A percentile compares a stretch with the other conserved stretches of the same genome.
phyloP scores from a whole-genome alignment of 371 early-diverging fungal species.

The Nematocida homosporus region DNA sequence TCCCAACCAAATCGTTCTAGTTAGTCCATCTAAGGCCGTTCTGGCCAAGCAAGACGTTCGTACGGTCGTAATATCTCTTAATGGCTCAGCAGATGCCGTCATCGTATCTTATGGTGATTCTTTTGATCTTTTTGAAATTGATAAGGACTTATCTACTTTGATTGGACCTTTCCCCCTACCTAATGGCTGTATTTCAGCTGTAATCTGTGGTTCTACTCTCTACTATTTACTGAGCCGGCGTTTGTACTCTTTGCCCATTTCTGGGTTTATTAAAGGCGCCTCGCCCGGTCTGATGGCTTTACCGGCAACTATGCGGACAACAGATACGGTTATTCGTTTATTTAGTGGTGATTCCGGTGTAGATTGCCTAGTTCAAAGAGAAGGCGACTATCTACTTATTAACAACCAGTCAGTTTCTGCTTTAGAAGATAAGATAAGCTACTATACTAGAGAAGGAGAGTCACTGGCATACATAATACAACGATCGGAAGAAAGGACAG shows the following conservation, averaged over 20 bases:
- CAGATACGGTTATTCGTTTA: not conserved
- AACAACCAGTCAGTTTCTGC: not conserved
- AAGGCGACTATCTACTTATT: not conserved
- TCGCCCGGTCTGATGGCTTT: not conserved
- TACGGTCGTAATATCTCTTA: not conserved
- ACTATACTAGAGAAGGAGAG: not conserved
- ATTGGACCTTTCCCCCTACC: slow-evolving; percentile 19
- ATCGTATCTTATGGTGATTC: slow-evolving; percentile 4
- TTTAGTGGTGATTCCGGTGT: not conserved
- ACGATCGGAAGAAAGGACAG: slow-evolving; percentile 1
- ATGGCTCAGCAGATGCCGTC: not conserved
- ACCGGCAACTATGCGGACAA: not conserved
- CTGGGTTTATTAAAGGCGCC: not conserved
- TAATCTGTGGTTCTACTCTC: not conserved
- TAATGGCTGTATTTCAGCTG: not conserved
- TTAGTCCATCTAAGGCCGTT: not conserved
- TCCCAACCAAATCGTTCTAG: slow-evolving; percentile 19
- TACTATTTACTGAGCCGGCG: not conserved
- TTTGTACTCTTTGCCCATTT: not conserved
- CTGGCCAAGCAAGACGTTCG: not conserved
- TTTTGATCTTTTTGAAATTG: slow-evolving; percentile 14
- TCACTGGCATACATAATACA: slow-evolving; percentile 13
- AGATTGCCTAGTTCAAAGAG: not conserved
- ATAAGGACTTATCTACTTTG: slow-evolving; percentile 1
- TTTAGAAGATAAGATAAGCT: slow-evolving; percentile 6